Base-by-base conservation (phyloP, 2,329 filamentous ascomycete species). In the Ambrosiella cleistominuta region DNA sequence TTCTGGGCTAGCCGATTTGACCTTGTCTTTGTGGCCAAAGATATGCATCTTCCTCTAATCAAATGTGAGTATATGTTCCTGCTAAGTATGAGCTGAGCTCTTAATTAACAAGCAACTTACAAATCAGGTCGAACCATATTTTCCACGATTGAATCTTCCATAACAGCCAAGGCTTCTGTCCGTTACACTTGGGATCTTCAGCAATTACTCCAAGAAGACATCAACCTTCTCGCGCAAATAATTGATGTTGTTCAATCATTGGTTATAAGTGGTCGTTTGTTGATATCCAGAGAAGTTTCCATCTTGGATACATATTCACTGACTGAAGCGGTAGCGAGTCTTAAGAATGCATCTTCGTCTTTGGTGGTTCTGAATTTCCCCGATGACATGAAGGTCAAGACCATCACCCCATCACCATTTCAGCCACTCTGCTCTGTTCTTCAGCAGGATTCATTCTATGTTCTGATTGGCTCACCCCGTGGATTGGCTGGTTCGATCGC, bases 401-500 rank as follows among this genome's bases (percentile, higher is more conserved):
- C 27, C 2, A 11, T 19, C n/a, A 5, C 52, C 9, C 5, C 15
- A 42, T 40, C 37, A 12, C 7, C 38, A n/a, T 54, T 19, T 12
- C 2, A 5, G 5, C 11, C n/a, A 9, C 39, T 54, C 6, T 40
- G 37, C 9, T 42, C 52, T n/a, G 52, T n/a, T 13, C 13, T 54
- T 9, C n/a, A 19, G 15, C 11, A 40, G 2, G 27, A 53, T 38
- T 37, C 37, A 2, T 8, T 76, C 0, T 83, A 82, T 58, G 63
- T 82, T 1, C 66, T 83, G 2, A 71, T 73, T 3, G 80, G 80
- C 13, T 78, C 78, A 0, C 70, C 80, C 0, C 78, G 79, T 13
- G 80, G 79, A 9, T 69, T 83, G 0, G 80, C 79, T 0, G 70
- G 72, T 39, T 74, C 72, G 62, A 74, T 82, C 42, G 73, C 77